Base-by-base conservation (phyloP, 148 eudicot species). In the Persicaria maculosa region DNA sequence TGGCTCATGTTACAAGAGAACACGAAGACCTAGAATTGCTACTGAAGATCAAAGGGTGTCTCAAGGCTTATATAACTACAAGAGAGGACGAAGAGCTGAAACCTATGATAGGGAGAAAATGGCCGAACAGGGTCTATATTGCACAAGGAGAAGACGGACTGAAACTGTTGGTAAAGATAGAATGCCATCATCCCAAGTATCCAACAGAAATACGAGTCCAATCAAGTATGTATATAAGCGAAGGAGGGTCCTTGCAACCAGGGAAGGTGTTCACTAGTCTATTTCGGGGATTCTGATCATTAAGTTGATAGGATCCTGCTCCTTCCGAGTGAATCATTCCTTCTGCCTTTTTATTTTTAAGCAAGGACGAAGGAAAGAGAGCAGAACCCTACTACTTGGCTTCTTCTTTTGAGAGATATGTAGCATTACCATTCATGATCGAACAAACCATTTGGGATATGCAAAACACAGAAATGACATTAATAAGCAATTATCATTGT, bases 191-290 rank as follows among this genome's bases (percentile, higher is more conserved):
- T 31, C 40, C 40, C 74, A 71, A 71, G 78, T 50, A 44, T 54
- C 58, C 6, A 75, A 71, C 44, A 74, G 47, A 77, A 75, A 44
- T n/a, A 76, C 74, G 64, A 46, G 78, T 9, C 12, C 85, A 25
- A 64, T 58, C 45, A 85, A 80, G 80, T 74, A 73, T 19, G 83
- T 85, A 53, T 85, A 85, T 73, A 82, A 85, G 71, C 77, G 83
- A 25, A 76, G 85, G 62, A 82, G 85, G 62, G 78, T 84, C 73
- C 85, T 75, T 46, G 87, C 87, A 44, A 71, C 69, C 62, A 61
- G 83, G 74, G 80, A 76, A 31, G 11, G n/a, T 75, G 36, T 9
- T 71, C 40, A 71, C 53, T 71, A 71, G 53, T 71, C 40, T 14
- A 20, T 48, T 46, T 25, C 36, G 17, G 54, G 40, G 19, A 36